Conservation (phyloP, 352 stramenopile genomes). For the Globisporangium uncinulatum region DNA sequence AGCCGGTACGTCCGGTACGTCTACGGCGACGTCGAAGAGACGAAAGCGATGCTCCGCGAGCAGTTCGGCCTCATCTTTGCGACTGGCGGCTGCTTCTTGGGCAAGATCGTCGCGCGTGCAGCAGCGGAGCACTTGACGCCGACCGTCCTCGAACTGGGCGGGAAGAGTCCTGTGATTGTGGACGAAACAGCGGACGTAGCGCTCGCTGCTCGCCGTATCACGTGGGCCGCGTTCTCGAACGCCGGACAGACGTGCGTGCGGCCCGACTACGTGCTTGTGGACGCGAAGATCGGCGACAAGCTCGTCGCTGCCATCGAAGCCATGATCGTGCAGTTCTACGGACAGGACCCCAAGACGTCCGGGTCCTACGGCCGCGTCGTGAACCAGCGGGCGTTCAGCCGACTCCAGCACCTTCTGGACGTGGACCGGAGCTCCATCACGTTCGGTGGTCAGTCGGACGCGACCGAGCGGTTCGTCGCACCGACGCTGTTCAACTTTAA, state of each 20-base stretch:
- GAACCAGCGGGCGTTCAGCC: conserved; percentile 10
- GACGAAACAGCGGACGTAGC: conserved; percentile 47
- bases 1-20: conserved; percentile 75
- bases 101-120: conserved; percentile 89
- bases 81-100: conserved; percentile 65
- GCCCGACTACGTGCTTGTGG: conserved; percentile 91
- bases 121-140: conserved; percentile 94
- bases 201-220: conserved; percentile 68
- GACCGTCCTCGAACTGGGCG: conserved; percentile 93
- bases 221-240: conserved; percentile 88
- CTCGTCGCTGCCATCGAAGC: conserved; percentile 40
- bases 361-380: conserved; percentile 39
- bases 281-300: conserved; percentile 55
- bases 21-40: conserved; percentile 73
- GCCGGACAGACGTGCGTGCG: conserved; percentile 92
- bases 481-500: conserved; percentile 90
- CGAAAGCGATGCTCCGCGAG: conserved; percentile 74
- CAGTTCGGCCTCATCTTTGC: conserved; percentile 84
- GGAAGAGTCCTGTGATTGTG: conserved; percentile 89
- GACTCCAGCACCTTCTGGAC: conserved; percentile 38
- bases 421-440: conserved; percentile 48
- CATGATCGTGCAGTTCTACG: conserved; percentile 46
- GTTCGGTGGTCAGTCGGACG: conserved; percentile 55
- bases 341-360: conserved; percentile 37
- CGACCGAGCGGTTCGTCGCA: conserved; percentile 67